Base-by-base conservation (phyloP, 805 yeast genomes). In the Saccharomycopsis fodiens region DNA sequence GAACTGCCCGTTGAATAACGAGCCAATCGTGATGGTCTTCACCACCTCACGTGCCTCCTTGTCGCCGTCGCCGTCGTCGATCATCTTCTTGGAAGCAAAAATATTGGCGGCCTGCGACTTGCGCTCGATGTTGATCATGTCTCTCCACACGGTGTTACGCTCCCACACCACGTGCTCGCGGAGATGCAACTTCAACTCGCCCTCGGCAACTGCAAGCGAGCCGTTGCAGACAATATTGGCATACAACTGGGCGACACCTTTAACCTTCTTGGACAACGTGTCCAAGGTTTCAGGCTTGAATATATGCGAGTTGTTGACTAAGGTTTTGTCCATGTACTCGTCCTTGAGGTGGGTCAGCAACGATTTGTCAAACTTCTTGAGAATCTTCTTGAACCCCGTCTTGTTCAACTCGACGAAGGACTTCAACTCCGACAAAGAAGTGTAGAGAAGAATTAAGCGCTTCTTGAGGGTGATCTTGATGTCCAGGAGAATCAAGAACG, bases 141-240 rank as follows among this genome's bases (percentile, higher is more conserved):
- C 97, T 59, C 93, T 81, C 98, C 98, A 91, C 23, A 91, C 97
- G 0, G 97, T 91, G 61, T 88, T 88, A 62, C 98, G 75, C 65
- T 91, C 97, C 94, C 96, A 91, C 16, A 89, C 96, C 30, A 91
- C 85, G 61, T 91, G 95, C 57, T 91, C 98, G 52, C 97, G 72
- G 52, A 91, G 65, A 65, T 77, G 73, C 48, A 75, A 57, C 44
- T 72, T 64, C 36, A 79, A 62, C 62, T 71, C 77, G 35, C 59
- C 56, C 44, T 66, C 67, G 0, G 89, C 84, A 37, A 56, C 58
- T 3, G 57, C 63, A 13, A 52, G 37, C 56, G 69, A 52, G 48
- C 65, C 49, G 61, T 73, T 58, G 54, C 72, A 55, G 7, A 70
- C 59, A 17, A 78, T 61, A 15, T 67, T 61, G 2, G 91, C 82